Evolutionary conservation across 352 stramenopile species (phyloP).

Genomic region (Aphanomyces cochlioides): DNA sequence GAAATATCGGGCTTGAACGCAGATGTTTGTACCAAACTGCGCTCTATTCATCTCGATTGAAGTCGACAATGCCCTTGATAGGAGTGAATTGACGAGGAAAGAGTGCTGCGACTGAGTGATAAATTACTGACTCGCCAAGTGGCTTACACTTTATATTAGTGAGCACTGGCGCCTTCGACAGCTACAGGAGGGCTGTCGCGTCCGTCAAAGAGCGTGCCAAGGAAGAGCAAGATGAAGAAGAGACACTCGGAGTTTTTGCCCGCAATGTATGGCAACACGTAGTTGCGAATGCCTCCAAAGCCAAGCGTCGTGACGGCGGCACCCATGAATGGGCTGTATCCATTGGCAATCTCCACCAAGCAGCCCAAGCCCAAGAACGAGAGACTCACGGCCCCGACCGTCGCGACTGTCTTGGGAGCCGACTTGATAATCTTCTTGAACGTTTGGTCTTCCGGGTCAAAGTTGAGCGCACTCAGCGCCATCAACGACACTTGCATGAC

Average conservation of each 20-base stretch:
- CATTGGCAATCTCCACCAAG: background rate
- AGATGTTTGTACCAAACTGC: no score
- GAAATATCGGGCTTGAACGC: no score
- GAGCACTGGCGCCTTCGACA: no score
- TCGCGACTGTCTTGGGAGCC: background rate
- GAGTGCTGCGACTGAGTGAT: no score
- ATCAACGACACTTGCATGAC: constrained; percentile 14
- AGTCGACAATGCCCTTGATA: no score
- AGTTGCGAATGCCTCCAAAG: constrained; percentile 20
- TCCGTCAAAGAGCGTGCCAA: constrained; percentile 5
- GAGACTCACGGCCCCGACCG: background rate
- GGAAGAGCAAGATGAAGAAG: constrained; percentile 15
- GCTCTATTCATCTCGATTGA: no score
- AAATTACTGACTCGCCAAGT: no score
- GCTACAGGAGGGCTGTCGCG: background rate
- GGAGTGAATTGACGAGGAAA: no score
- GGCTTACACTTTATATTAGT: no score
- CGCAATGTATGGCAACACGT: background rate
- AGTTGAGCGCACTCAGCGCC: background rate
- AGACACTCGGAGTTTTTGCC: constrained; percentile 16
- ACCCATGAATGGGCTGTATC: constrained; percentile 11
- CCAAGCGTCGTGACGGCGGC: constrained; percentile 1
- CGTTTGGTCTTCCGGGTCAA: constrained; percentile 5
- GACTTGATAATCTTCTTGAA: constrained; percentile 18
- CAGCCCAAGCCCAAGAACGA: constrained; percentile 7